Conservation (phyloP, 176 grass and related monocot species). For the Guadua angustifolia region DNA sequence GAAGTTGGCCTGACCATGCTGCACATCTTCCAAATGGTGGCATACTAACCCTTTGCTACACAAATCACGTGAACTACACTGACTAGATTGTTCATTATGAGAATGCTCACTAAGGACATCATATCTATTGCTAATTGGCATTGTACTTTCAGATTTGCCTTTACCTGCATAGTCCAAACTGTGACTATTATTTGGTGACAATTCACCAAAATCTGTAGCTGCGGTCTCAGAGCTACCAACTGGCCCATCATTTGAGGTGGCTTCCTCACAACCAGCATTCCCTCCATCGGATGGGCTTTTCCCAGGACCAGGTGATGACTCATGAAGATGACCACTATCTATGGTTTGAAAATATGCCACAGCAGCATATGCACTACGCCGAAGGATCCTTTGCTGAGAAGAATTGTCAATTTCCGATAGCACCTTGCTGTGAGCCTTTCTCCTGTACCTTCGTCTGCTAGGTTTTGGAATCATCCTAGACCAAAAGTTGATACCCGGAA, state of each 20-base stretch:
- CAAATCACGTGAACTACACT: constrained; percentile 19
- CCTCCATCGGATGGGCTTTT: constrained; percentile 54
- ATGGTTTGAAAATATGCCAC: constrained; percentile 63
- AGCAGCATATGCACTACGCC: constrained; percentile 75
- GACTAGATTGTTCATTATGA: constrained; percentile 40
- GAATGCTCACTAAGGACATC: constrained; percentile 32
- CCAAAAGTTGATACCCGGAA: constrained; percentile 64
- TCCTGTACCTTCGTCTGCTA: constrained; percentile 57
- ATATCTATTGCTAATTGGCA: neutral
- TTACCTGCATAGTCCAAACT: constrained; percentile 19
- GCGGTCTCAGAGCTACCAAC: neutral
- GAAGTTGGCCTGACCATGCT: constrained; percentile 31
- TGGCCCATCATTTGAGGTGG: constrained; percentile 1
- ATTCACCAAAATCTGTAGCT: constrained; percentile 20
- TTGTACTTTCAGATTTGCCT: constrained; percentile 39
- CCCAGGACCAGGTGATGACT: constrained; percentile 45
- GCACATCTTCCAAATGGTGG: constrained; percentile 33
- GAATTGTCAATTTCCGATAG: constrained; percentile 57
- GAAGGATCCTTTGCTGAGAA: constrained; percentile 86
- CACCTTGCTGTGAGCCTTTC: constrained; percentile 63
- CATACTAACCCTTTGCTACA: constrained; percentile 6
- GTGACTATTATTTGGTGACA: neutral
- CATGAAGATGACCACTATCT: constrained; percentile 41
- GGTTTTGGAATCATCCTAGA: constrained; percentile 61
- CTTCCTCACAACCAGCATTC: constrained; percentile 31